phyloP scores from a whole-genome alignment of 768 basidiomycete species.

The Pulveroboletus sp. region DNA sequence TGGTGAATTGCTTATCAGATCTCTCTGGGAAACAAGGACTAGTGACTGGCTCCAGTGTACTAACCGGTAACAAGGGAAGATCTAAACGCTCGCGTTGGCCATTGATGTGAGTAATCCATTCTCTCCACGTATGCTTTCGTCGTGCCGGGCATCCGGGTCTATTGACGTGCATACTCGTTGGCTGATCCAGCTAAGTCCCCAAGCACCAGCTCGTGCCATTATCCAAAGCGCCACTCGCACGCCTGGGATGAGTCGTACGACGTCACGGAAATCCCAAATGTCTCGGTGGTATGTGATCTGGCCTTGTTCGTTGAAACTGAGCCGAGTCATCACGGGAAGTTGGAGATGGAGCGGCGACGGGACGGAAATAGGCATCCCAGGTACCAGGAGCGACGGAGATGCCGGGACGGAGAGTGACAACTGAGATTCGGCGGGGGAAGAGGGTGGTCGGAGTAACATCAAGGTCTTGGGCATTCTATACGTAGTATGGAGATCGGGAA shows the following conservation, averaged over 20 bases:
- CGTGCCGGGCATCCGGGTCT: conserved; percentile 1
- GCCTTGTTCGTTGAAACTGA: conserved; percentile 82
- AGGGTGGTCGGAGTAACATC: conserved; percentile 30
- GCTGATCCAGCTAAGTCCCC: conserved; percentile 45
- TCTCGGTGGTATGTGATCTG: conserved; percentile 78
- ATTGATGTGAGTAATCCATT: conserved; percentile 14
- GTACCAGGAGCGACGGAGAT: conserved; percentile 51
- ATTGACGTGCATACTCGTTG: conserved; percentile 12
- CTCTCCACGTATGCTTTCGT: conserved; percentile 2
- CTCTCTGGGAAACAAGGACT: not conserved
- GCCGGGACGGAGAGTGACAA: conserved; percentile 27
- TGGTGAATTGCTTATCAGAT: not conserved
- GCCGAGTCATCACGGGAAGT: conserved; percentile 67
- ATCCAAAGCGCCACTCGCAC: conserved; percentile 69
- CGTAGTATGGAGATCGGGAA: conserved; percentile 66
- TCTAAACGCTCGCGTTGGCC: conserved; percentile 11
- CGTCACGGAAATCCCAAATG: conserved; percentile 77
- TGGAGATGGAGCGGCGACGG: conserved; percentile 74
- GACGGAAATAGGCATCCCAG: conserved; percentile 54
- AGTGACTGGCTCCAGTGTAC: not conserved
- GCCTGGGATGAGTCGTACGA: conserved; percentile 71
- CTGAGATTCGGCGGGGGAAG: conserved; percentile 29
- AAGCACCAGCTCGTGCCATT: conserved; percentile 57
- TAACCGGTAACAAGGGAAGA: not conserved
- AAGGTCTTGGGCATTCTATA: conserved; percentile 41